Percentiles rank a stretch among this genome's conserved stretches.
These are phyloP conservation scores for Vitis hybrid DNA, from an alignment of 177 flowering plant species.

Conservation along the genomic window DNA sequence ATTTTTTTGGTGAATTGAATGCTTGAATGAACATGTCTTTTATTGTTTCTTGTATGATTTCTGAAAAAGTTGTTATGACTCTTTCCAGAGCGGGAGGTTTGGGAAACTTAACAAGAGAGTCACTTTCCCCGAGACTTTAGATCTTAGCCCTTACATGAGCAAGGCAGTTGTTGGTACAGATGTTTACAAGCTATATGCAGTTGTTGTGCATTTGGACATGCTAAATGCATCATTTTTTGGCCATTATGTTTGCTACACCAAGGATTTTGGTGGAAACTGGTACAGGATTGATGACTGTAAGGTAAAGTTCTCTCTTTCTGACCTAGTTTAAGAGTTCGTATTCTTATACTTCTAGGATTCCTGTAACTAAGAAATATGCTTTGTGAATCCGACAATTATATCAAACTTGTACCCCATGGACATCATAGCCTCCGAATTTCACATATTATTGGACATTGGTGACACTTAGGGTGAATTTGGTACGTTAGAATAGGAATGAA, in stretches of 20 bases:
- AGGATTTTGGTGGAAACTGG: conserved; percentile 84
- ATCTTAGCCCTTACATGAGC: conserved; percentile 87
- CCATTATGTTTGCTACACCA: conserved; percentile 87
- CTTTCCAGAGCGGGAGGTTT: conserved; percentile 86
- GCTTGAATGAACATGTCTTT: neutral
- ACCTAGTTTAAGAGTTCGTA: neutral
- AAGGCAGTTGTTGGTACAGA: conserved; percentile 55
- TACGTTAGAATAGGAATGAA: too few relatives aligned
- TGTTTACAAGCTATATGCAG: conserved; percentile 83
- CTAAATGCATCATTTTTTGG: conserved; percentile 97
- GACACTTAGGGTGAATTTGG: neutral
- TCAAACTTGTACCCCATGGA: neutral
- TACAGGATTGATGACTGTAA: conserved; percentile 86
- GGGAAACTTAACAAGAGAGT: conserved; percentile 97
- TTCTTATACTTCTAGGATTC: neutral
- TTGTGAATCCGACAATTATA: neutral
- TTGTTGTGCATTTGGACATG: conserved; percentile 96
- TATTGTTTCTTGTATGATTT: neutral
- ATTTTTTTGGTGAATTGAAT: too few relatives aligned
- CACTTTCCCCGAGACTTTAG: conserved; percentile 77
- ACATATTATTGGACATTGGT: neutral
- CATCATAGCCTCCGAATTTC: neutral
- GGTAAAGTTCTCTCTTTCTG: conserved; percentile 39
- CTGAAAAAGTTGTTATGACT: conserved; percentile 2
- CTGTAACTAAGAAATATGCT: neutral